Conservation (phyloP, 1,284 basidiomycete genomes). For the Ustilago sp. region DNA sequence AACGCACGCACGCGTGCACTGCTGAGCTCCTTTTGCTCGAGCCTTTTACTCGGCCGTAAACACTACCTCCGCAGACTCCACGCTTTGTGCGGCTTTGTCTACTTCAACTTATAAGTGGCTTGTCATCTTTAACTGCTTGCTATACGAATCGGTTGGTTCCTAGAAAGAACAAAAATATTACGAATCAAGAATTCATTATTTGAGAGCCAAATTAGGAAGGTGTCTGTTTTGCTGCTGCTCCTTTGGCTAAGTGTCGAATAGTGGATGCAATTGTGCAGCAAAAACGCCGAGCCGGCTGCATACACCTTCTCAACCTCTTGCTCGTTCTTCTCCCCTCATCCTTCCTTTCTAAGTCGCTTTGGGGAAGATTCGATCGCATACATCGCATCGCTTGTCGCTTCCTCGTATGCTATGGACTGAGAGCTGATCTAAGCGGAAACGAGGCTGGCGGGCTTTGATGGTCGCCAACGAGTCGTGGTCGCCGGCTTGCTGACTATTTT, state of each 20-base stretch:
- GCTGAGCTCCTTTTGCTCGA: no score
- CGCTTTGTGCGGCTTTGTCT: no score
- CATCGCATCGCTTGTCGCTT: neutral
- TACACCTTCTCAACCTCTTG: neutral
- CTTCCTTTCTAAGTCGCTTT: neutral
- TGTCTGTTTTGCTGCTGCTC: neutral
- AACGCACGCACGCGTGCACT: no score
- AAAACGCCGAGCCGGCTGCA: constrained; percentile 24
- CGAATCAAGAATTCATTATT: neutral
- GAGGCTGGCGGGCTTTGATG: neutral
- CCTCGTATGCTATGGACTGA: neutral
- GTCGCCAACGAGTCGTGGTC: constrained; percentile 1
- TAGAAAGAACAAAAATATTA: neutral
- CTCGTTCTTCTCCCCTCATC: neutral
- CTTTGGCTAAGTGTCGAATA: constrained; percentile 5
- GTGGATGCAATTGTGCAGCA: constrained; percentile 17
- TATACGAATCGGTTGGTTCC: neutral
- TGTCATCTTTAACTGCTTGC: neutral
- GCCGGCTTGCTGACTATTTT: constrained; percentile 1
- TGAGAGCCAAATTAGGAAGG: constrained; percentile 25
- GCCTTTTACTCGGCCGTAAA: no score
- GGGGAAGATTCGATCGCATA: neutral
- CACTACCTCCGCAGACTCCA: no score
- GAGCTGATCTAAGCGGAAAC: neutral
- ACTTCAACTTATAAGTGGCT: no score